Conservation (phyloP, 2,329 filamentous ascomycete genomes). For the Pyricularia pennisetigena region DNA sequence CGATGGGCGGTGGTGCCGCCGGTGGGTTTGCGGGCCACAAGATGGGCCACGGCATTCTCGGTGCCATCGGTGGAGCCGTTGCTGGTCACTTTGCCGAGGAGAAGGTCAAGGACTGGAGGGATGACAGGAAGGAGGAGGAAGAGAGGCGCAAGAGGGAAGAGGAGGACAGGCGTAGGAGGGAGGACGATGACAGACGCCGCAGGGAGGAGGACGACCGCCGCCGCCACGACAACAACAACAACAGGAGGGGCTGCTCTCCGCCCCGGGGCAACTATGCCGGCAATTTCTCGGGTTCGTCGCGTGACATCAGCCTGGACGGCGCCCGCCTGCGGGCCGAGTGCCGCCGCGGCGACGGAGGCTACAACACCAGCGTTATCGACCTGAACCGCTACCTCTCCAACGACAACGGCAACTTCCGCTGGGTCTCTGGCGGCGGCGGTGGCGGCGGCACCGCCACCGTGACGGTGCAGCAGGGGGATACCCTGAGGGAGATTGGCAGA, state of each 20-base stretch:
- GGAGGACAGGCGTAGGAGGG: conserved; percentile 14
- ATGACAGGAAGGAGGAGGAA: conserved; percentile 29
- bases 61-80: conserved; percentile 28
- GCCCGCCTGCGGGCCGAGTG: conserved; percentile 24
- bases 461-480: conserved; percentile 30
- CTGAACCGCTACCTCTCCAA: conserved; percentile 25
- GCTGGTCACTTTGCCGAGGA: conserved; percentile 30
- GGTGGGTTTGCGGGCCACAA: neutral
- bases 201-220: conserved; percentile 9
- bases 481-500: conserved; percentile 26
- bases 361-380: conserved; percentile 22
- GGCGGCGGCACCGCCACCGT: conserved; percentile 14
- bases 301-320: conserved; percentile 25
- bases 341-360: conserved; percentile 20
- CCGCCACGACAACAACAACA: conserved; percentile 9
- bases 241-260: conserved; percentile 6
- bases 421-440: conserved; percentile 14
- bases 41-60: conserved; percentile 1
- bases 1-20: neutral
- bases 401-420: conserved; percentile 26
- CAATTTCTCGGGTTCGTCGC: conserved; percentile 23
- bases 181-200: conserved; percentile 10
- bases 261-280: conserved; percentile 17
- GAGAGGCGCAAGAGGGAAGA: conserved; percentile 14
- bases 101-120: conserved; percentile 27